Conservation (phyloP, 2,329 filamentous ascomycete species). For the Akanthomyces lecanii region DNA sequence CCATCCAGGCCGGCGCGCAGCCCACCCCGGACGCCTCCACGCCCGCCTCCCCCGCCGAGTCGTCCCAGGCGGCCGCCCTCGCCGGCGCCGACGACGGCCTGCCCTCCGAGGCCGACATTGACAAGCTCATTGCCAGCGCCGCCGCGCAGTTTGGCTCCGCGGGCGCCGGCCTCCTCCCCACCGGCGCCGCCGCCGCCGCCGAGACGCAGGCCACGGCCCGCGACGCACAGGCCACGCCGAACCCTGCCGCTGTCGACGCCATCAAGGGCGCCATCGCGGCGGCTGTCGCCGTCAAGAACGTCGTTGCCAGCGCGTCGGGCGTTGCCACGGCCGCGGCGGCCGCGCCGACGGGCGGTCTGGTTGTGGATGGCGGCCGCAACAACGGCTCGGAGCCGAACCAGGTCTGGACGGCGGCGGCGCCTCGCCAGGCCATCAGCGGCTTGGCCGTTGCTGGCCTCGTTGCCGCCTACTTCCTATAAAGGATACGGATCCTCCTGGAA, state of each 20-base stretch:
- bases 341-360: not conserved
- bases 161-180: not conserved
- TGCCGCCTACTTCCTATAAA: constrained; percentile 40
- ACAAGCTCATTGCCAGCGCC: constrained; percentile 5
- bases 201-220: not conserved
- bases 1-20: constrained; percentile 31
- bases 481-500: too few relatives aligned
- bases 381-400: not conserved
- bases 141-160: not conserved
- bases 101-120: constrained; percentile 10
- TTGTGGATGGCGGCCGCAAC: not conserved
- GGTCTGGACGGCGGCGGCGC: constrained; percentile 20
- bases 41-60: not conserved
- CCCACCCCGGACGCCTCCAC: constrained; percentile 37
- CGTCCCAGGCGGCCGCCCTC: not conserved
- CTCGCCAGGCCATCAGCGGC: constrained; percentile 30
- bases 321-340: not conserved
- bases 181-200: not conserved
- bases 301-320: too few relatives aligned
- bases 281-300: not conserved
- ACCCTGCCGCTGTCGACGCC: constrained; percentile 1
- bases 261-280: not conserved
- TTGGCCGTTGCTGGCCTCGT: constrained; percentile 36
- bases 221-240: not conserved
- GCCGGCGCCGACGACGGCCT: constrained; percentile 9